Evolutionary conservation across 768 basidiomycete species (phyloP).

Genomic region (Mycena polygramma): DNA sequence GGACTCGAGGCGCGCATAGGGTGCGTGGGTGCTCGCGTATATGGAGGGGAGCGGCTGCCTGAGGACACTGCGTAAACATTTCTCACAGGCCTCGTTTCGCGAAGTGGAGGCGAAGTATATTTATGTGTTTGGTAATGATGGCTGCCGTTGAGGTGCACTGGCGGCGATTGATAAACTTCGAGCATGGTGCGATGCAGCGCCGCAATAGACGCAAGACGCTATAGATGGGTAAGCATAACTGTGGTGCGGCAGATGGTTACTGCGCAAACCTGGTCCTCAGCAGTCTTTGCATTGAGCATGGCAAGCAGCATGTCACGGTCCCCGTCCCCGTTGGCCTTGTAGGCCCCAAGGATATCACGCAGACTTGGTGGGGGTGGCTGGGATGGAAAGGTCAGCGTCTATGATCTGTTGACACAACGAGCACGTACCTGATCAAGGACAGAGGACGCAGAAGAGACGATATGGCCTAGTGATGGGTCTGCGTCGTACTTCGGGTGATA

Average conservation of each 20-base stretch:
- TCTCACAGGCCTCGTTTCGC: conserved; percentile 48
- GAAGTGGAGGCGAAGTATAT: conserved; percentile 51
- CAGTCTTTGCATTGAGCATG: conserved; percentile 92
- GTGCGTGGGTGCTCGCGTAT: conserved; percentile 47
- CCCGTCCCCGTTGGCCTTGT: conserved; percentile 87
- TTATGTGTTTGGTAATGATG: conserved; percentile 57
- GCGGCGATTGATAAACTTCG: conserved; percentile 63
- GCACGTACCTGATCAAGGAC: conserved; percentile 59
- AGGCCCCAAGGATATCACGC: conserved; percentile 89
- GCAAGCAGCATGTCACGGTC: conserved; percentile 93
- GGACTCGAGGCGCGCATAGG: conserved; percentile 50
- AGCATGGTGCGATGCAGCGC: conserved; percentile 80
- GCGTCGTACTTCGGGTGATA: conserved; percentile 46
- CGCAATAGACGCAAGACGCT: conserved; percentile 81
- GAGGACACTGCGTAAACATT: conserved; percentile 53
- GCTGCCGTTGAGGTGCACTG: conserved; percentile 44
- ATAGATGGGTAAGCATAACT: conserved; percentile 24
- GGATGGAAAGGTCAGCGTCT: conserved; percentile 28
- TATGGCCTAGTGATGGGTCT: conserved; percentile 44
- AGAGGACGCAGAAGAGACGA: conserved; percentile 54
- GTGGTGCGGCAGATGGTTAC: conserved; percentile 17
- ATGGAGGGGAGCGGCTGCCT: conserved; percentile 57
- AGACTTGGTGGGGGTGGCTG: conserved; percentile 85
- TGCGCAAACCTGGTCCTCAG: conserved; percentile 87
- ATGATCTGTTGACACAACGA: conserved; percentile 37